These are phyloP conservation scores for Rhynchospora tenuis DNA, from an alignment of 176 grass and related monocot species.

Conservation along the genomic window DNA sequence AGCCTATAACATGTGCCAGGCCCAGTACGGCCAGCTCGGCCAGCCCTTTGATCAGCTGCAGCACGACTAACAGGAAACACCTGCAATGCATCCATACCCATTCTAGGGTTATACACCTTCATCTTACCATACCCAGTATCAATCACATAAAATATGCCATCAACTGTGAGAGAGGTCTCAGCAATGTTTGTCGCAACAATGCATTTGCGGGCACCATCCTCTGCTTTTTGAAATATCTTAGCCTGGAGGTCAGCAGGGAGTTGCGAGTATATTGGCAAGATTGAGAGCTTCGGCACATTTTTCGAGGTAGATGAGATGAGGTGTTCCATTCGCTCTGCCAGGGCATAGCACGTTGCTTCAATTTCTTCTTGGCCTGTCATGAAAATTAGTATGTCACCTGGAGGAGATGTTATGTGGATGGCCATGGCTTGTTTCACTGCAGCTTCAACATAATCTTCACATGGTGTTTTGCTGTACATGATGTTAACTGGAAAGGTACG, in stretches of 20 bases:
- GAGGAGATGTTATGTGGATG: conserved; percentile 82
- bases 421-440: conserved; percentile 96
- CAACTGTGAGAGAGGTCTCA: conserved; percentile 96
- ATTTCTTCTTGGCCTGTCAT: conserved; percentile 99
- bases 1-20: conserved; percentile 91
- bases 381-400: conserved; percentile 90
- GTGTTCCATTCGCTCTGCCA: conserved; percentile 89
- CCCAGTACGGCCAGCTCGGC: conserved; percentile 84
- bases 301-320: conserved; percentile 74
- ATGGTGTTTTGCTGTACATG: conserved; percentile 94
- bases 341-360: conserved; percentile 89
- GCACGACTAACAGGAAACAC: conserved; percentile 91
- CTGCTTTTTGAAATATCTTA: conserved; percentile 97
- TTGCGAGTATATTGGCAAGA: conserved; percentile 93
- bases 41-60: conserved; percentile 88
- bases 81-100: conserved; percentile 96
- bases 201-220: conserved; percentile 94
- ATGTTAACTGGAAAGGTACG: conserved; percentile 92
- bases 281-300: conserved; percentile 74
- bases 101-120: conserved; percentile 96
- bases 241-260: conserved; percentile 92
- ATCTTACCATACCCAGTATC: conserved; percentile 98
- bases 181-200: conserved; percentile 98
- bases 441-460: conserved; percentile 96
- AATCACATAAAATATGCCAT: conserved; percentile 96